These are phyloP conservation scores for Cylindricascospora bacillispora DNA, from an alignment of 1,139 yeast genomes.

Conservation along the genomic window DNA sequence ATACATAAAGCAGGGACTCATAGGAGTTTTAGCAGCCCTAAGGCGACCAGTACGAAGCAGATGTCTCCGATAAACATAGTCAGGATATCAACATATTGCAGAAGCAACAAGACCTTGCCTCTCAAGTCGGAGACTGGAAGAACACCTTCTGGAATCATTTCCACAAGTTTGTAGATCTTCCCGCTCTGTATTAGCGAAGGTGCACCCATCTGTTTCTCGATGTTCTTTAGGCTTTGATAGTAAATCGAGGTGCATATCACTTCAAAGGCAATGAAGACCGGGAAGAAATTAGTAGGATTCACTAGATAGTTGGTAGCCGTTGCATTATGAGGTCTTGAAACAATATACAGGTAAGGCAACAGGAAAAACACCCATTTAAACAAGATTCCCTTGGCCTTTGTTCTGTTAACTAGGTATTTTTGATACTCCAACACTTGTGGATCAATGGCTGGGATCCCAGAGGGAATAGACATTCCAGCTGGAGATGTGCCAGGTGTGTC, in stretches of 20 bases:
- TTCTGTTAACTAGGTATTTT: slow-evolving; percentile 16
- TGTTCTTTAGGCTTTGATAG: slow-evolving; percentile 19
- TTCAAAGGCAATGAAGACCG: slow-evolving; percentile 27
- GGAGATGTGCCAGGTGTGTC: slow-evolving; percentile 6
- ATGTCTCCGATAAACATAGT: slow-evolving; percentile 30
- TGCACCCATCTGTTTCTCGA: slow-evolving; percentile 19
- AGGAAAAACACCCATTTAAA: slow-evolving; percentile 23
- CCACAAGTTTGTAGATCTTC: slow-evolving; percentile 19
- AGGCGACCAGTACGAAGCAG: slow-evolving; percentile 28
- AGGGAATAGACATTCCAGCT: slow-evolving; percentile 3
- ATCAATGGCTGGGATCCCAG: slow-evolving; percentile 12
- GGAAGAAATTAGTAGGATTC: slow-evolving; percentile 24
- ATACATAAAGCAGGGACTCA: no score
- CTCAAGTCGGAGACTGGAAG: slow-evolving; percentile 20
- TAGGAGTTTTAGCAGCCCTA: slow-evolving; percentile 25
- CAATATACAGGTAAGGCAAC: slow-evolving; percentile 19
- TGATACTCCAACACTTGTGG: slow-evolving; percentile 18
- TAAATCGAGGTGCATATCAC: slow-evolving; percentile 26
- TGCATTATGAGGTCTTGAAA: slow-evolving; percentile 8
- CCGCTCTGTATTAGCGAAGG: slow-evolving; percentile 18
- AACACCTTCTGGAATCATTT: slow-evolving; percentile 25
- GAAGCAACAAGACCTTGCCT: slow-evolving; percentile 16
- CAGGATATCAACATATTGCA: slow-evolving; percentile 30
- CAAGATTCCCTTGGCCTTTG: slow-evolving; percentile 22
- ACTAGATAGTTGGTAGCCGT: not conserved